These are phyloP conservation scores for Hibiscus tridactylites DNA, from an alignment of 345 rosid genomes.

Conservation along the genomic window DNA sequence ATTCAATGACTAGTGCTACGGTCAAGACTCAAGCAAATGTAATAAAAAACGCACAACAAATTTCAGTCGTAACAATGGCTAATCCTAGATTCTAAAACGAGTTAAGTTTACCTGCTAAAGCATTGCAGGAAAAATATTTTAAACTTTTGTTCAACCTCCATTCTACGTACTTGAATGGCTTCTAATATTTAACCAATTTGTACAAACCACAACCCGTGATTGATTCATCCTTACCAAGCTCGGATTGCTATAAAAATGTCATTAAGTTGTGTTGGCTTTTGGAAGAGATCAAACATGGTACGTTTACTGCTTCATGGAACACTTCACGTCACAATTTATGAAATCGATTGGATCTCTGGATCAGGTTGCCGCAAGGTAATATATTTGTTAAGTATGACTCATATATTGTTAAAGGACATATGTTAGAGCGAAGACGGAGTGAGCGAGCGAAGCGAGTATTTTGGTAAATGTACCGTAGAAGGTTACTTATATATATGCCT, in stretches of 20 bases:
- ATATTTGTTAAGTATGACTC: too few relatives aligned
- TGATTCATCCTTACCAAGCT: not conserved
- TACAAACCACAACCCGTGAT: not conserved
- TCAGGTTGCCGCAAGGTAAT: conserved; percentile 35
- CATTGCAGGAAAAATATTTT: not conserved
- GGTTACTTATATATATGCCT: too few relatives aligned
- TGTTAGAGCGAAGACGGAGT: too few relatives aligned
- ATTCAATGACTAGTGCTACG: too few relatives aligned
- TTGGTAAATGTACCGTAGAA: too few relatives aligned
- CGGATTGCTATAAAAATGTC: not conserved
- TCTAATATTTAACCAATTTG: not conserved
- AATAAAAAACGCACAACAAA: not conserved
- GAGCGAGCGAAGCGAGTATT: too few relatives aligned
- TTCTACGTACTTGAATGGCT: not conserved
- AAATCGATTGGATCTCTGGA: conserved; percentile 22
- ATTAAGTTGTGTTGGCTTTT: not conserved
- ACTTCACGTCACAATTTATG: conserved; percentile 37
- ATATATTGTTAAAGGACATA: too few relatives aligned
- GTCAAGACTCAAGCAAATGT: too few relatives aligned
- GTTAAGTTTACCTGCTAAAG: conserved; percentile 6
- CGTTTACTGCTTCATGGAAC: conserved; percentile 37
- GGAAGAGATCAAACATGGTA: conserved; percentile 15
- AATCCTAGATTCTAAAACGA: not conserved
- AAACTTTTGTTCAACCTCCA: not conserved
- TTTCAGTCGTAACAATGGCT: not conserved